These are phyloP conservation scores for Chytridium lagenaria DNA, from an alignment of 371 early-diverging fungal species.

Conservation along the genomic window DNA sequence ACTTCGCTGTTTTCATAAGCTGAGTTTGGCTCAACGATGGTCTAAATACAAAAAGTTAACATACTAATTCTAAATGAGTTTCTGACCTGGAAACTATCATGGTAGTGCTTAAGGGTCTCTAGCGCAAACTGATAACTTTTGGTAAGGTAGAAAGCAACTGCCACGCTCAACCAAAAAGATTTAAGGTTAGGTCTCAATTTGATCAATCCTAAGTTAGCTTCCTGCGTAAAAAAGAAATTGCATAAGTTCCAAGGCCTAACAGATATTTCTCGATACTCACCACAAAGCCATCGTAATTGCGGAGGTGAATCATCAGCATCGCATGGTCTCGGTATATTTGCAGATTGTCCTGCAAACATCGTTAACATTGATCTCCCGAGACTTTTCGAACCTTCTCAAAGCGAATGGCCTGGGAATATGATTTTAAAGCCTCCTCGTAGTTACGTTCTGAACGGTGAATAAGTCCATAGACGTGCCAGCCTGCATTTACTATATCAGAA, in stretches of 20 bases:
- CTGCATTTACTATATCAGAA: no score
- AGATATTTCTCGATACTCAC: no score
- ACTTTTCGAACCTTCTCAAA: constrained; percentile 72
- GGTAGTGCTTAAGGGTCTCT: constrained; percentile 71
- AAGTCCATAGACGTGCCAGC: constrained; percentile 97
- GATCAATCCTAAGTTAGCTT: constrained; percentile 57
- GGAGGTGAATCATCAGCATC: constrained; percentile 85
- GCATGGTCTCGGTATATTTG: constrained; percentile 88
- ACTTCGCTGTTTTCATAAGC: constrained; percentile 82
- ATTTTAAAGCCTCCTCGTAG: constrained; percentile 91
- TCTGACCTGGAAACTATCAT: constrained; percentile 72
- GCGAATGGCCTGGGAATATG: constrained; percentile 88
- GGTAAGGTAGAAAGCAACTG: constrained; percentile 83
- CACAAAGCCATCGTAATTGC: constrained; percentile 83
- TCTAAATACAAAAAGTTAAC: constrained; percentile 12
- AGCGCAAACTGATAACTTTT: constrained; percentile 77
- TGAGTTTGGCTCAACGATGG: constrained; percentile 43
- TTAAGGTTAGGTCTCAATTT: constrained; percentile 72
- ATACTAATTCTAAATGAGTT: neutral
- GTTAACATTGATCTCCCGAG: neutral
- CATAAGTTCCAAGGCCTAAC: no score
- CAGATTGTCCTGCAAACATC: constrained; percentile 82
- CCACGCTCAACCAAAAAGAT: constrained; percentile 85
- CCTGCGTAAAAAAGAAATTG: no score
- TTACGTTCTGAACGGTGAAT: constrained; percentile 90